phyloP scores from a whole-genome alignment of 495 filamentous ascomycete genomes.

The Xylaria longipes region DNA sequence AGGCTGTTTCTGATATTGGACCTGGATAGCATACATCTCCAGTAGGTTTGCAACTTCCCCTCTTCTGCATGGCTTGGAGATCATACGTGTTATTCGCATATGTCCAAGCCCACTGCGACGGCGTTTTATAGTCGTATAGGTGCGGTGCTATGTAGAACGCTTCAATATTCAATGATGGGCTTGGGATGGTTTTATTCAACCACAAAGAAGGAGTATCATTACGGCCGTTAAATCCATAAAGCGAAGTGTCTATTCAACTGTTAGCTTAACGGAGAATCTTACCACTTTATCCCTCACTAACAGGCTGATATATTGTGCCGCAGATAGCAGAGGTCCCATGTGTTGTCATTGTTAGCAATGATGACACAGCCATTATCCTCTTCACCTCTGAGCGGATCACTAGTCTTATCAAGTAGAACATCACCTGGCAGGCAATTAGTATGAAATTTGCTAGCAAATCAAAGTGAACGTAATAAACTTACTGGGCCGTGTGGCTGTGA shows the following conservation, averaged over 20 bases:
- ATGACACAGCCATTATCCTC: too few species aligned
- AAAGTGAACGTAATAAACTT: not conserved
- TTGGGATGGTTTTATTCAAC: slow-evolving; percentile 7
- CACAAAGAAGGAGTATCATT: slow-evolving; percentile 21
- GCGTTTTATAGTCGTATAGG: not conserved
- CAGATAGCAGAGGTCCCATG: not conserved
- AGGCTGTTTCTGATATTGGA: not conserved
- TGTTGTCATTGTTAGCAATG: too few species aligned
- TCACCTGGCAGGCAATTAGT: not conserved
- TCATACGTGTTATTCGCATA: slow-evolving; percentile 28
- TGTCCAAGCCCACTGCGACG: not conserved
- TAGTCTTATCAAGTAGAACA: not conserved
- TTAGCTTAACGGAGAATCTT: not conserved
- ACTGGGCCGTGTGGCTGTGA: not conserved
- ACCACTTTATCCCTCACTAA: not conserved
- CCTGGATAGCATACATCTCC: slow-evolving; percentile 19
- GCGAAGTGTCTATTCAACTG: slow-evolving; percentile 8
- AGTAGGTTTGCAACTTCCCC: slow-evolving; percentile 27
- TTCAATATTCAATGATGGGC: slow-evolving; percentile 29
- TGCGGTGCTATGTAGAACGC: not conserved
- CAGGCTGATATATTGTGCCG: slow-evolving; percentile 16
- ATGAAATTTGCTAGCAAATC: not conserved
- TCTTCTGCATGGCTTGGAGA: slow-evolving; percentile 4
- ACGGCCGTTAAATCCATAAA: slow-evolving; percentile 21
- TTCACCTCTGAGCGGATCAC: too few species aligned